A percentile compares a stretch with the other conserved stretches of the same genome.
phyloP scores from a whole-genome alignment of 345 rosid genomes.

The Crucihimalaya himalaica region DNA sequence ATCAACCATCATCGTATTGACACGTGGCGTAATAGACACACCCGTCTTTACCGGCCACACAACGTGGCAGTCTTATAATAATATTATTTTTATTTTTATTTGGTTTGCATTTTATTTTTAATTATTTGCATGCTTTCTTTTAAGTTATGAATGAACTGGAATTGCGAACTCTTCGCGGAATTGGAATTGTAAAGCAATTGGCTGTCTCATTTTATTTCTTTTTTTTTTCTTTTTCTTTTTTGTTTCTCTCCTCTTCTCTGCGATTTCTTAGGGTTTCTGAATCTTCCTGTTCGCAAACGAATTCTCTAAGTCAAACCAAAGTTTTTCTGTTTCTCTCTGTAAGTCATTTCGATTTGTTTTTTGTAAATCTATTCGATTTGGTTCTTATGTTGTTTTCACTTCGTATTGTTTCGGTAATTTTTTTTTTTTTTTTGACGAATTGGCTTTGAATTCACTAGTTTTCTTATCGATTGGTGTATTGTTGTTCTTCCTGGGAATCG shows the following conservation, averaged over 20 bases:
- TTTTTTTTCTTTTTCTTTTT: not conserved
- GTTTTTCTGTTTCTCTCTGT: conserved; percentile 30
- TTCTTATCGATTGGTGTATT: not conserved
- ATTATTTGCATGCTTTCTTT: conserved; percentile 4
- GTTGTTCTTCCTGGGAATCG: conserved; percentile 5
- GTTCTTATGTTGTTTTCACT: conserved; percentile 1
- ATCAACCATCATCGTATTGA: not conserved
- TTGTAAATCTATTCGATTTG: conserved; percentile 16
- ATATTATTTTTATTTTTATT: conserved; percentile 5
- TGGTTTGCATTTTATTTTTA: not conserved
- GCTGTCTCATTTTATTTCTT: not conserved
- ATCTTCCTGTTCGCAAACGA: conserved; percentile 22
- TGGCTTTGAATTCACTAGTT: conserved; percentile 2
- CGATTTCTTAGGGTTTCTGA: conserved; percentile 39
- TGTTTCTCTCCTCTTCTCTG: conserved; percentile 23
- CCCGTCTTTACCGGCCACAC: conserved; percentile 17
- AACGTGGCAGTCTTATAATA: conserved; percentile 32
- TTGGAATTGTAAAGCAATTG: conserved; percentile 27
- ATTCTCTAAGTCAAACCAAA: conserved; percentile 39
- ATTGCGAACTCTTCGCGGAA: conserved; percentile 27
- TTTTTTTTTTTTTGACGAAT: not conserved
- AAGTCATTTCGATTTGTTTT: conserved; percentile 24
- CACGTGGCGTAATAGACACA: conserved; percentile 28
- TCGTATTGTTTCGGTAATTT: not conserved
- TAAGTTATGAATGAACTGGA: conserved; percentile 33